phyloP scores from a whole-genome alignment of 352 stramenopile genomes.

The Pythium brachiatum region DNA sequence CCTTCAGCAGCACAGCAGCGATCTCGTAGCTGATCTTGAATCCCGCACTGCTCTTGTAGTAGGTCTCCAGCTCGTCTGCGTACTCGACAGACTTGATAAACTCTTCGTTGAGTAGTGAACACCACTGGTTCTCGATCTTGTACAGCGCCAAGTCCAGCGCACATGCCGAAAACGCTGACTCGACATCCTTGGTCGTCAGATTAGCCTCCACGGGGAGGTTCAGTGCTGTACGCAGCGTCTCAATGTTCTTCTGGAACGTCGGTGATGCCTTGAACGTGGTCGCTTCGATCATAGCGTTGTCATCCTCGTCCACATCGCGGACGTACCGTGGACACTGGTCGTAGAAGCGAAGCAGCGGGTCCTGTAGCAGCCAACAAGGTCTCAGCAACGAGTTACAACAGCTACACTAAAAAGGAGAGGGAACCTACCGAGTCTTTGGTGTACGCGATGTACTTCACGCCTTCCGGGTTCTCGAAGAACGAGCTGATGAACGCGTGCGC shows the following conservation, averaged over 20 bases:
- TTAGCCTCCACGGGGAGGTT: conserved; percentile 13
- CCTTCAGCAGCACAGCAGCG: conserved; percentile 20
- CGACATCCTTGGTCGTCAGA: conserved; percentile 15
- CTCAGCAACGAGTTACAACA: neutral
- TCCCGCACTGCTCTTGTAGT: conserved; percentile 16
- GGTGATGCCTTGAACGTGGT: conserved; percentile 12
- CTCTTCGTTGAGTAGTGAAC: conserved; percentile 20
- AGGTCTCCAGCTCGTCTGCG: conserved; percentile 25
- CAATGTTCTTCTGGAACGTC: conserved; percentile 14
- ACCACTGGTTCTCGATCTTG: conserved; percentile 22
- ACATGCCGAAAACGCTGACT: conserved; percentile 18
- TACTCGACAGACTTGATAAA: conserved; percentile 24
- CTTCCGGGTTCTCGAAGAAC: conserved; percentile 50
- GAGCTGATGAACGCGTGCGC: conserved; percentile 45
- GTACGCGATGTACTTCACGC: conserved; percentile 41
- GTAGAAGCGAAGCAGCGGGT: conserved; percentile 55
- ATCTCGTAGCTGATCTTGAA: conserved; percentile 32
- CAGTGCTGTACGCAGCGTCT: conserved; percentile 14
- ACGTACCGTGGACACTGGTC: conserved; percentile 55
- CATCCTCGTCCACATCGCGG: conserved; percentile 45
- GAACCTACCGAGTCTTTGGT: conserved; percentile 15
- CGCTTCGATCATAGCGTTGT: conserved; percentile 16
- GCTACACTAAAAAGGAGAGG: neutral
- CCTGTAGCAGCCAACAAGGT: conserved; percentile 17
- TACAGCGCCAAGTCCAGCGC: conserved; percentile 22